Conservation (phyloP, 2,329 filamentous ascomycete species). For the Sporothrix euskadiensis region DNA sequence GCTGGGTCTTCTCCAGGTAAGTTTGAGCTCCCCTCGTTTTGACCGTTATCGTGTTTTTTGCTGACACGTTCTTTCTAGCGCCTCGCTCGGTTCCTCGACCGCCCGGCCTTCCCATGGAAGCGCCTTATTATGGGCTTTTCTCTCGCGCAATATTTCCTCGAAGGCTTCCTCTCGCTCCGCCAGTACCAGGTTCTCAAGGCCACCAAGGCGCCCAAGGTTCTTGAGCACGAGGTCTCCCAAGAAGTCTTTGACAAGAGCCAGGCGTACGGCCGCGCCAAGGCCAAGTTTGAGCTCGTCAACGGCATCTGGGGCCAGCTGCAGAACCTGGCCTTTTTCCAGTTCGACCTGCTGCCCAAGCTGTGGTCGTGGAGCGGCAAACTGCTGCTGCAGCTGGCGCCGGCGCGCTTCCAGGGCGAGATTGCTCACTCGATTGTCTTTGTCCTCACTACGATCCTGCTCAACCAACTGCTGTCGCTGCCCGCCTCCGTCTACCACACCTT, state of each 20-base stretch:
- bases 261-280: constrained; percentile 94
- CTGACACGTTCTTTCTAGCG: constrained; percentile 46
- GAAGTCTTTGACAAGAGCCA: constrained; percentile 94
- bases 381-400: constrained; percentile 72
- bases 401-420: constrained; percentile 85
- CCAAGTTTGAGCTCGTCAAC: constrained; percentile 79
- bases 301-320: constrained; percentile 84
- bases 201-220: constrained; percentile 78
- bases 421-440: constrained; percentile 91
- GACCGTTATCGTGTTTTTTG: not conserved
- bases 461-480: constrained; percentile 77
- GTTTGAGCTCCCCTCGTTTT: not conserved
- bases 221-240: constrained; percentile 83
- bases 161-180: constrained; percentile 83
- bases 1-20: constrained; percentile 51
- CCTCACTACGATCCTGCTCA: constrained; percentile 79
- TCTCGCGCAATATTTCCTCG: constrained; percentile 84
- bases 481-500: constrained; percentile 90
- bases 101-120: constrained; percentile 96
- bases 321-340: constrained; percentile 86
- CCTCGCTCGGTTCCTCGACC: constrained; percentile 84
- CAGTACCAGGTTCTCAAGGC: constrained; percentile 86
- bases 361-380: constrained; percentile 80
- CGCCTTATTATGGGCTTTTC: constrained; percentile 93
- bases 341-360: constrained; percentile 84